phyloP scores from a whole-genome alignment of 352 stramenopile genomes.

The Globisporangium rhizosaccharum region DNA sequence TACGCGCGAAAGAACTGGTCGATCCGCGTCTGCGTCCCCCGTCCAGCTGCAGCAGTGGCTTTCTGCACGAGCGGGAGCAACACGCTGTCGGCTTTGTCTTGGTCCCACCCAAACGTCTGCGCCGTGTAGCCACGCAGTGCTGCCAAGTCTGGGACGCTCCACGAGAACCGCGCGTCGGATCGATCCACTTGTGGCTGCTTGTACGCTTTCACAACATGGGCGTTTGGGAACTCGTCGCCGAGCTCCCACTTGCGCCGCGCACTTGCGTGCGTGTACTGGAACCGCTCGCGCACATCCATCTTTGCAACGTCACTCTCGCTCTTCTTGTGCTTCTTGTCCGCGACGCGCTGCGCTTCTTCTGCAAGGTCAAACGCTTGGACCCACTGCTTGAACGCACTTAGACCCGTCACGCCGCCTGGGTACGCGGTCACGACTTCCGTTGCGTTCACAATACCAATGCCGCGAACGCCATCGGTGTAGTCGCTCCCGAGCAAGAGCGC shows the following conservation, averaged over 20 bases:
- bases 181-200: conserved; percentile 86
- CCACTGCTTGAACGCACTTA: conserved; percentile 80
- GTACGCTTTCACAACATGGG: conserved; percentile 92
- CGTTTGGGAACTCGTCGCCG: conserved; percentile 92
- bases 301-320: conserved; percentile 35
- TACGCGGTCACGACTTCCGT: conserved; percentile 76
- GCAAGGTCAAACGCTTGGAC: conserved; percentile 57
- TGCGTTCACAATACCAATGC: conserved; percentile 83
- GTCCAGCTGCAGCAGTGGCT: conserved; percentile 15
- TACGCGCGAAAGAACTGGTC: conserved; percentile 96
- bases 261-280: conserved; percentile 90
- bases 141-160: conserved; percentile 87
- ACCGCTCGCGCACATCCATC: conserved; percentile 56
- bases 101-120: conserved; percentile 91
- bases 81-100: conserved; percentile 84
- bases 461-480: conserved; percentile 88
- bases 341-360: conserved; percentile 42
- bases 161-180: conserved; percentile 88
- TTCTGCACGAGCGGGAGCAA: conserved; percentile 88
- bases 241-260: conserved; percentile 90
- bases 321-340: conserved; percentile 52
- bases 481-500: conserved; percentile 95
- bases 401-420: conserved; percentile 70
- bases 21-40: conserved; percentile 86
- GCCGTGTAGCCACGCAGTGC: conserved; percentile 85